Evolutionary conservation across 1,139 yeast species (phyloP), one percentile per base, ranked within the genome.

Genomic region (Taiozyma onychis): DNA sequence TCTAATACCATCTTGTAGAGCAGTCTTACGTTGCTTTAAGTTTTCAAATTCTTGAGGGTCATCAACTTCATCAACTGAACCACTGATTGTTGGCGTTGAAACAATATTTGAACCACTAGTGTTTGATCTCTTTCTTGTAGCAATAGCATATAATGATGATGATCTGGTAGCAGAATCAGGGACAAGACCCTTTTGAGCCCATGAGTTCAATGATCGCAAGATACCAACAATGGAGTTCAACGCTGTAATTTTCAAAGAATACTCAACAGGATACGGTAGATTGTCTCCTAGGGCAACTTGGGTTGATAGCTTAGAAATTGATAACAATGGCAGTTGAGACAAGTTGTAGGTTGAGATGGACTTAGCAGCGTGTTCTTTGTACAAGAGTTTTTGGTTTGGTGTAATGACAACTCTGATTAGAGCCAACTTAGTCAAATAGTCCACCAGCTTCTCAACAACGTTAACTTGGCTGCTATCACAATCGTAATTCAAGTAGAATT

Each of bases 401-500:
- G 95, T 78, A 13, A 85, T 82, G 26, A 85, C 95, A 6, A 86
- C 84, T 54, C 90, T 77, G 1, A 85, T 76, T 44, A 88, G 73
- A 0, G 97, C 84, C 52, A 86, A 70, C 57, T 79, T 81, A 6
- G 96, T 86, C 57, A 93, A 73, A 58, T 86, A 84, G 58, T 89
- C 93, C 50, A 90, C 80, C 41, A 88, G 72, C 49, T 81, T 77
- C 67, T 95, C 99, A 66, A 93, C 89, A 47, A 91, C 76, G 65
- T 93, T 93, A 45, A 96, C 88, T 76, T 85, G 80, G 7, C 80
- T 73, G 18, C 85, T 77, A 65, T 90, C 97, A 71, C 99, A 95
- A 67, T 95, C 99, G 67, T 93, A 95, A 66, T 95, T 95, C 61
- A 95, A 77, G 64, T 91, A 95, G 55, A 93, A 81, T 68, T 95